Conservation (phyloP, 345 rosid species). For the Rhizophora apiculata region DNA sequence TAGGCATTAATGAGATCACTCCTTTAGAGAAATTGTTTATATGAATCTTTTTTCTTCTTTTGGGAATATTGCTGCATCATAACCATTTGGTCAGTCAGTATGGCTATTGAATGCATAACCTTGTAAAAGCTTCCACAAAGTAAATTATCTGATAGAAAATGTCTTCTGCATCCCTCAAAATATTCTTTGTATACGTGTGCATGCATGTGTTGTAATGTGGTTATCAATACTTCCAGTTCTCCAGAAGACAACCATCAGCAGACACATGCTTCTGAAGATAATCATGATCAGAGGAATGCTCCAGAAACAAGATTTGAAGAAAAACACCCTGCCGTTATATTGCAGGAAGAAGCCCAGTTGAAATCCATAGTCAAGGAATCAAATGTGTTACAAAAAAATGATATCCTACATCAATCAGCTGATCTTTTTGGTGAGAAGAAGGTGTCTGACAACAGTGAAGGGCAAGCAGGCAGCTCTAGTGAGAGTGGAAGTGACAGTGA, state of each 20-base stretch:
- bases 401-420: slow-evolving; percentile 54
- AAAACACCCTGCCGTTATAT: slow-evolving; percentile 33
- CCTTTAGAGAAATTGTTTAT: background rate
- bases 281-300: slow-evolving; percentile 39
- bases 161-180: background rate
- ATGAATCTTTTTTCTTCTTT: background rate
- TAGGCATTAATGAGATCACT: slow-evolving; percentile 12
- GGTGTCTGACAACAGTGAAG: slow-evolving; percentile 60
- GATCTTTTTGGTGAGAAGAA: slow-evolving; percentile 60
- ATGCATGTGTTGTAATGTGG: background rate
- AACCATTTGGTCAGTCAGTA: background rate
- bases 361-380: slow-evolving; percentile 39
- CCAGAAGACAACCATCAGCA: slow-evolving; percentile 55
- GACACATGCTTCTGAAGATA: slow-evolving; percentile 45
- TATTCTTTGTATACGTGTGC: background rate
- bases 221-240: slow-evolving; percentile 45
- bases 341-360: slow-evolving; percentile 37
- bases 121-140: too few relatives aligned
- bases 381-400: slow-evolving; percentile 38
- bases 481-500: slow-evolving; percentile 78
- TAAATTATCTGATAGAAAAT: background rate
- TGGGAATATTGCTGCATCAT: background rate
- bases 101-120: background rate
- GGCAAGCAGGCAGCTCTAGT: slow-evolving; percentile 69
- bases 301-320: slow-evolving; percentile 40